Conservation (phyloP, 768 basidiomycete genomes). For the Coprinopsis marcescibilis region DNA sequence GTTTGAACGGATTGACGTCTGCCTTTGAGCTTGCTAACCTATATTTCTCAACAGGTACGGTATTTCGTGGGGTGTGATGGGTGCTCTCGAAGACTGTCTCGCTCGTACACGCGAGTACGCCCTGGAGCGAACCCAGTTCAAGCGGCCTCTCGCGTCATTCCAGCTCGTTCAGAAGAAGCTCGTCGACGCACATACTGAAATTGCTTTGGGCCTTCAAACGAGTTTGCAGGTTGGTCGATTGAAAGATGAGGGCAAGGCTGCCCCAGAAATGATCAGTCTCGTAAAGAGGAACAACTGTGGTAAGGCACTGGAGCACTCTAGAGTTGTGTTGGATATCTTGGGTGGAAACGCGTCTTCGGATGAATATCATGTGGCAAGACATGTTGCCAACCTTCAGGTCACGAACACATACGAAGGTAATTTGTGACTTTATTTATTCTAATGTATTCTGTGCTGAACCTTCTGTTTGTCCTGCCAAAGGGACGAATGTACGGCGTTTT, state of each 20-base stretch:
- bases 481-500: neutral
- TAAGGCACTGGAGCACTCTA: slow-evolving; percentile 80
- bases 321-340: slow-evolving; percentile 80
- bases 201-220: slow-evolving; percentile 69
- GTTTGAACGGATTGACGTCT: slow-evolving; percentile 6
- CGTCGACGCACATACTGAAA: slow-evolving; percentile 87
- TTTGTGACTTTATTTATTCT: too few species aligned
- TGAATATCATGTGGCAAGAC: slow-evolving; percentile 95
- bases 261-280: slow-evolving; percentile 92
- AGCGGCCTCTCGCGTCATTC: slow-evolving; percentile 85
- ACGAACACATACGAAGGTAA: slow-evolving; percentile 91
- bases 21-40: slow-evolving; percentile 7
- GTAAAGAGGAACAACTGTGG: slow-evolving; percentile 96
- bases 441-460: neutral
- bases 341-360: slow-evolving; percentile 93
- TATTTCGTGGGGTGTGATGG: slow-evolving; percentile 95
- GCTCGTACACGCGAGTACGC: slow-evolving; percentile 74
- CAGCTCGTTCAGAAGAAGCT: slow-evolving; percentile 98
- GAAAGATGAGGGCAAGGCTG: slow-evolving; percentile 67
- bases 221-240: slow-evolving; percentile 79
- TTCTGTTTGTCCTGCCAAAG: neutral
- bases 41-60: slow-evolving; percentile 47
- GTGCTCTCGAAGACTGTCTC: slow-evolving; percentile 90
- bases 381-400: slow-evolving; percentile 93
- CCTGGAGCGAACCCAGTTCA: slow-evolving; percentile 86